Conservation (phyloP, 2,329 filamentous ascomycete species). For the Xylaria arbuscula region DNA sequence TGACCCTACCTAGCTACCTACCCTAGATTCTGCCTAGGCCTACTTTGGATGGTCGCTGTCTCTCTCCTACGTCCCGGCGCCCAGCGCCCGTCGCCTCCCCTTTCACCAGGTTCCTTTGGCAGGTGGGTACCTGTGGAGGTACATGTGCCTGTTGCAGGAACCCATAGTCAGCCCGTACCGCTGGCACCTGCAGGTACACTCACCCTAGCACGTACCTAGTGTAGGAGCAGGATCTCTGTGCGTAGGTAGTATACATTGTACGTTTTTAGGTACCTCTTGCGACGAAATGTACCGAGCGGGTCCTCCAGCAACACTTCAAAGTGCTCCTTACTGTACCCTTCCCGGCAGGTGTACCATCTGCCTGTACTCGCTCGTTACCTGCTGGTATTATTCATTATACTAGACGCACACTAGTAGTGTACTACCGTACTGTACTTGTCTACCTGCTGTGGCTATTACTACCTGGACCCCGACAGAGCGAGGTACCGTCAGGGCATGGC, state of each 20-base stretch:
- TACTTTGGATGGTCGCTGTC: conserved; percentile 30
- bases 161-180: conserved; percentile 41
- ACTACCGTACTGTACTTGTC: conserved; percentile 22
- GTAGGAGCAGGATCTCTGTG: conserved; percentile 31
- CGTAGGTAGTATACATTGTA: neutral
- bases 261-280: conserved; percentile 24
- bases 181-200: conserved; percentile 40
- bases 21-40: conserved; percentile 6
- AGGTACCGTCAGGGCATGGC: conserved; percentile 27
- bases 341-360: conserved; percentile 12
- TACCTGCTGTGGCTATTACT: neutral
- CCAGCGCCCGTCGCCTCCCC: conserved; percentile 13
- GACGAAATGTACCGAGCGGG: conserved; percentile 29
- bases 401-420: conserved; percentile 27
- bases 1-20: conserved; percentile 16
- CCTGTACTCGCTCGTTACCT: conserved; percentile 22
- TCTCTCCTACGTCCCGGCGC: conserved; percentile 13
- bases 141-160: conserved; percentile 37
- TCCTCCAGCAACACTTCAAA: conserved; percentile 22
- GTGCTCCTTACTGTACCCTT: conserved; percentile 29
- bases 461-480: conserved; percentile 16
- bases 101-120: conserved; percentile 31
- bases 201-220: conserved; percentile 22
- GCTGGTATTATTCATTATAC: conserved; percentile 12
- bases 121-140: conserved; percentile 36